Base-by-base conservation (phyloP, 208 protist species). In the Eutreptiella sp. region DNA sequence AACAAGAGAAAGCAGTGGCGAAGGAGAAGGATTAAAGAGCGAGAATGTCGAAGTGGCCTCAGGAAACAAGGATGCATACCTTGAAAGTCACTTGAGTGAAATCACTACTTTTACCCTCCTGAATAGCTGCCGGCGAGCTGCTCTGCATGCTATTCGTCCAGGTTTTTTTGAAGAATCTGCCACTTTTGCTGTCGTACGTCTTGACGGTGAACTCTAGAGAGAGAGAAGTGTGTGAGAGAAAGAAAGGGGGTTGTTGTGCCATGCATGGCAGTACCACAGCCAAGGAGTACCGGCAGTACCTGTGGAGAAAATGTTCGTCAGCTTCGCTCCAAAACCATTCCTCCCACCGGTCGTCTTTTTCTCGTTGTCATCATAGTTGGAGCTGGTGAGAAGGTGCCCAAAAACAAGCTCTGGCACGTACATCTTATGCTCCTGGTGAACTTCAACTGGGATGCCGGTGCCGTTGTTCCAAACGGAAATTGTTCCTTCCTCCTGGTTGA, bases 391-490 rank as follows among this genome's bases (percentile, higher is more conserved):
- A 0, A 99, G 85, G 34, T 98, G 86, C 4, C 98, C 98, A 72
- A 99, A 99, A 68, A 99, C 98, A 60, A 99, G 81, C 75, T 99
- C 94, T 3, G 97, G 97, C 19, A 99, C 80, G 77, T 97, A 98
- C 33, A 99, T 69, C n/a, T 97, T 74, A 58, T 99, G 91, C 68
- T 96, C 78, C 9, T 83, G 74, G 71, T 99, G 95, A 46, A 92
- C 88, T 61, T 88, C 84, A 3, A 99, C 88, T 0, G 95, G 96
- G 53, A 99, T 98, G 55, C 96, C 97, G 42, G 89, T 70, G 33
- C 97, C 97, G 70, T 99, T 96, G 78, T 99, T 99, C 67, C 76
- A 92, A 11, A 99, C 94, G 0, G 78, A 80, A 46, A 99, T 96
- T 4, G 46, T 63, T 23, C 88, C 84, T 5, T 82, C 76, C 38